phyloP scores from a whole-genome alignment of 2,329 filamentous ascomycete species.

The Colletotrichum tabaci region DNA sequence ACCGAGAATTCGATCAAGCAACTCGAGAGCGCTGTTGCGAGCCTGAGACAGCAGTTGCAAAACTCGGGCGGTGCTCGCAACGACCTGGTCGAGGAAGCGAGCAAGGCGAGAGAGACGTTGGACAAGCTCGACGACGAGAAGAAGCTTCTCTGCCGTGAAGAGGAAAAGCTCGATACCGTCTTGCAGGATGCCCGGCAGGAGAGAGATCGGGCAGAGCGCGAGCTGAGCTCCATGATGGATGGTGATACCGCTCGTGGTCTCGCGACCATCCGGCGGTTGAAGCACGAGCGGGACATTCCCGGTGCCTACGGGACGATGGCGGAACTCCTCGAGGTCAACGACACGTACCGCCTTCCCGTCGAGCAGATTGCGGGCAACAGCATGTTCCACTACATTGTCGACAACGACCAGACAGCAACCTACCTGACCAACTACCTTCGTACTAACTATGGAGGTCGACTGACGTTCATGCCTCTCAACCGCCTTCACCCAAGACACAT shows the following conservation, averaged over 20 bases:
- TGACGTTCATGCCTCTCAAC: slow-evolving; percentile 96
- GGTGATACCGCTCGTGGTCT: slow-evolving; percentile 88
- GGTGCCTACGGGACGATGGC: slow-evolving; percentile 94
- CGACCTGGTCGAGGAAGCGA: slow-evolving; percentile 80
- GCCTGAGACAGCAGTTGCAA: slow-evolving; percentile 80
- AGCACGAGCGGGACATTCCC: slow-evolving; percentile 82
- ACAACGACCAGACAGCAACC: slow-evolving; percentile 90
- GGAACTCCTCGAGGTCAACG: slow-evolving; percentile 89
- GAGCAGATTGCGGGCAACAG: slow-evolving; percentile 94
- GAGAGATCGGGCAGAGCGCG: slow-evolving; percentile 82
- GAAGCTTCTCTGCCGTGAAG: slow-evolving; percentile 89
- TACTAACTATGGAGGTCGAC: slow-evolving; percentile 83
- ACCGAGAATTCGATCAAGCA: slow-evolving; percentile 80
- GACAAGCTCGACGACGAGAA: slow-evolving; percentile 88
- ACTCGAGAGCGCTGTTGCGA: slow-evolving; percentile 80
- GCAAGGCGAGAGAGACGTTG: slow-evolving; percentile 82
- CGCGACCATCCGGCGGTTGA: slow-evolving; percentile 87
- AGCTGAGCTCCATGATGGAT: slow-evolving; percentile 89
- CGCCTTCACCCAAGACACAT: slow-evolving; percentile 79
- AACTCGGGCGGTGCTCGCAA: slow-evolving; percentile 84
- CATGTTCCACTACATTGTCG: slow-evolving; percentile 96
- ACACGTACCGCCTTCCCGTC: slow-evolving; percentile 88
- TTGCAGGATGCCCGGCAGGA: slow-evolving; percentile 83
- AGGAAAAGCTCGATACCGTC: slow-evolving; percentile 86
- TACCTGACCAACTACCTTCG: slow-evolving; percentile 85